Percentiles rank a stretch among this genome's conserved stretches.
phyloP scores from a whole-genome alignment of 23 red algal species.

The Agarophyton chilense region DNA sequence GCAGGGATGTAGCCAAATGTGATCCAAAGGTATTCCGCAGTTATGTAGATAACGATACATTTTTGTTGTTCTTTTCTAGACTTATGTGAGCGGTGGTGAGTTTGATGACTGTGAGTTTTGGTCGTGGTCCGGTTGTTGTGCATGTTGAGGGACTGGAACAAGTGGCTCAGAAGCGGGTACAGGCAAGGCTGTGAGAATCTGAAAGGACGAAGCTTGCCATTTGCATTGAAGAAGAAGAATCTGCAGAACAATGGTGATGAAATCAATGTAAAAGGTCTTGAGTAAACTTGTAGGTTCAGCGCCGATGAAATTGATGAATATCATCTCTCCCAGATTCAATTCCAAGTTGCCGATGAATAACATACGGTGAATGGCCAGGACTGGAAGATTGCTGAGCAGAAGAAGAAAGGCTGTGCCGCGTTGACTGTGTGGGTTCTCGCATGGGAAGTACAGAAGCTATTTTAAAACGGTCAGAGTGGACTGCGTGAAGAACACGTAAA shows the following conservation, averaged over 20 bases:
- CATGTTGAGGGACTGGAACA: not conserved
- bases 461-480: too few species aligned
- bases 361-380: constrained; percentile 52
- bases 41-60: constrained; percentile 73
- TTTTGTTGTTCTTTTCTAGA: constrained; percentile 69
- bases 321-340: constrained; percentile 41
- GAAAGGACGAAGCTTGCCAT: constrained; percentile 24
- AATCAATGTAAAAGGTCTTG: constrained; percentile 51
- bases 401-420: constrained; percentile 53
- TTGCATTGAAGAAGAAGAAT: constrained; percentile 44
- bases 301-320: constrained; percentile 76
- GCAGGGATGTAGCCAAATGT: constrained; percentile 60
- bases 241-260: constrained; percentile 53
- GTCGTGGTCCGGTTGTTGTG: not conserved
- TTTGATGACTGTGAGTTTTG: not conserved
- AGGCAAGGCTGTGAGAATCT: constrained; percentile 38
- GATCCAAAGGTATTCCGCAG: constrained; percentile 55
- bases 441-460: constrained; percentile 60
- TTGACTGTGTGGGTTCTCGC: constrained; percentile 12
- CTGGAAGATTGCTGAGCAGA: constrained; percentile 64
- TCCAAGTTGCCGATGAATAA: constrained; percentile 2
- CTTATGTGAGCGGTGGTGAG: constrained; percentile 43
- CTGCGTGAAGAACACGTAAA: too few species aligned
- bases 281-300: constrained; percentile 35
- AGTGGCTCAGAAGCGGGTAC: constrained; percentile 35